Evolutionary conservation across 1,284 basidiomycete genomes (phyloP).

Genomic region (Veloporphyrellus conicus): DNA sequence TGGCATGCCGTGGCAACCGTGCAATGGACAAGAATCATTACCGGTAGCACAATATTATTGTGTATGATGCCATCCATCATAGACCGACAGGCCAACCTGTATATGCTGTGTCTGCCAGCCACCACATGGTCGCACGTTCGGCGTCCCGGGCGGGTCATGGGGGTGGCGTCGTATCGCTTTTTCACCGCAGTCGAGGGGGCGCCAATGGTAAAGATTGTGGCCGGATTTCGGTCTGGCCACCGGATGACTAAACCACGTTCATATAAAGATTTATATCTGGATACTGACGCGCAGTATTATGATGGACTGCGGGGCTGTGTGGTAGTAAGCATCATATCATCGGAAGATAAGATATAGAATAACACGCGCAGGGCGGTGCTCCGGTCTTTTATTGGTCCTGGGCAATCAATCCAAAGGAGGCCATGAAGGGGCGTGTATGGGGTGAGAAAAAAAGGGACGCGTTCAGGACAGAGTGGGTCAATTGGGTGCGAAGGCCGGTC

Average conservation of each 20-base stretch:
- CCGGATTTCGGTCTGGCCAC: background rate
- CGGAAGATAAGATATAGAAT: background rate
- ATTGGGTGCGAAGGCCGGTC: too few species aligned
- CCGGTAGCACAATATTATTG: background rate
- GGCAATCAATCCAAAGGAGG: too few species aligned
- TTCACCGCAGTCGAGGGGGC: conserved; percentile 9
- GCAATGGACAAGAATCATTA: background rate
- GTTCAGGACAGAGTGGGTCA: too few species aligned
- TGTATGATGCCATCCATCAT: conserved; percentile 12
- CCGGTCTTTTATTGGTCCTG: too few species aligned
- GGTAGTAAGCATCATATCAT: background rate
- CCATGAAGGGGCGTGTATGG: too few species aligned
- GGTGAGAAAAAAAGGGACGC: too few species aligned
- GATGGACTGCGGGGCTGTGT: background rate
- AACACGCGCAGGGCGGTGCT: too few species aligned
- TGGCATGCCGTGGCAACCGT: conserved; percentile 5
- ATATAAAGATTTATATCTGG: background rate
- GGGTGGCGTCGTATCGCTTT: conserved; percentile 13
- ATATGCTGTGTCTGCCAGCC: conserved; percentile 8
- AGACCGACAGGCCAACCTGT: conserved; percentile 17
- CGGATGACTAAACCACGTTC: background rate
- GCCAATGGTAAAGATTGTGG: background rate
- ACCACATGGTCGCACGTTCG: background rate
- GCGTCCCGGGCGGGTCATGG: conserved; percentile 23
- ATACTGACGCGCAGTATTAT: too few species aligned